phyloP scores from a whole-genome alignment of 2,329 filamentous ascomycete genomes.

The Aspergillus sclerotialis region DNA sequence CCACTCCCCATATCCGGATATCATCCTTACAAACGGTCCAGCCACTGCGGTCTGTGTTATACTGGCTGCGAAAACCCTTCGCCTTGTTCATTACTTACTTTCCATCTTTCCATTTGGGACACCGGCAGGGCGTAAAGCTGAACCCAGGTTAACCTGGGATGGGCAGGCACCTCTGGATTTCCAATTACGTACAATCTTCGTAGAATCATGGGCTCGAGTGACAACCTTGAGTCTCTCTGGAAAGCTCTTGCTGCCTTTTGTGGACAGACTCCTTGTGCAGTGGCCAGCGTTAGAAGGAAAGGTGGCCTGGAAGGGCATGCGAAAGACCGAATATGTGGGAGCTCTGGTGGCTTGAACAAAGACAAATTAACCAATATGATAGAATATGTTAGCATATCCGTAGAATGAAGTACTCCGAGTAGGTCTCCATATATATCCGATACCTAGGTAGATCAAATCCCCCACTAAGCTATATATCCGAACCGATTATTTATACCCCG shows the following conservation, averaged over 20 bases:
- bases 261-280: constrained; percentile 77
- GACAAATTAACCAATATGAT: too few species aligned
- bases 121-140: too few species aligned
- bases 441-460: too few species aligned
- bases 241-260: constrained; percentile 62
- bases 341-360: constrained; percentile 29
- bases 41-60: constrained; percentile 77
- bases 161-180: constrained; percentile 27
- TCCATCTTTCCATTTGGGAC: constrained; percentile 6
- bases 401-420: too few species aligned
- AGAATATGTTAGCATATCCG: too few species aligned
- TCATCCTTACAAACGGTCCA: constrained; percentile 82
- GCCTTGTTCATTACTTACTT: constrained; percentile 39
- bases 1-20: constrained; percentile 53
- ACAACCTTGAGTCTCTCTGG: constrained; percentile 78
- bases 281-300: constrained; percentile 58
- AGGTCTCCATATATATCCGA: too few species aligned
- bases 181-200: constrained; percentile 70
- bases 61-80: constrained; percentile 49
- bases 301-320: constrained; percentile 31
- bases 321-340: constrained; percentile 33
- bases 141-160: constrained; percentile 4
- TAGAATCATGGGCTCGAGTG: constrained; percentile 89
- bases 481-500: too few species aligned
- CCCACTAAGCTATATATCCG: too few species aligned